A percentile compares a stretch with the other conserved stretches of the same genome.
phyloP scores from a whole-genome alignment of 148 eudicot species.

The Rhododendron griersonianum region DNA sequence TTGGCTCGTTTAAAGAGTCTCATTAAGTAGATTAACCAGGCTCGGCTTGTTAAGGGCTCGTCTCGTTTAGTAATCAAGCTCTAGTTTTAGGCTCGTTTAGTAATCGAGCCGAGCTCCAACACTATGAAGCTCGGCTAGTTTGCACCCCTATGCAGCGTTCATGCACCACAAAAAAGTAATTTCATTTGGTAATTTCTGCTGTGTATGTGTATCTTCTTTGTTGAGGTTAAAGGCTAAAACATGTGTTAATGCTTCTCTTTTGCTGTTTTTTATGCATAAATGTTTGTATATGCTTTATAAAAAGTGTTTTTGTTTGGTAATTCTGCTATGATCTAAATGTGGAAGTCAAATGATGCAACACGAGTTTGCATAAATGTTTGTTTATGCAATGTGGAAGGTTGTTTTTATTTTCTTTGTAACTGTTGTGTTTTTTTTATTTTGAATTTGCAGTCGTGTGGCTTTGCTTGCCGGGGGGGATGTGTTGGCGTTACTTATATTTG shows the following conservation, averaged over 20 bases:
- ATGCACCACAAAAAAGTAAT: neutral
- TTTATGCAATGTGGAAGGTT: neutral
- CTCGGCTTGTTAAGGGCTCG: too few relatives aligned
- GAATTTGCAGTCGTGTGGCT: conserved; percentile 49
- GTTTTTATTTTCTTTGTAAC: neutral
- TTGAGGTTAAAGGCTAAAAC: neutral
- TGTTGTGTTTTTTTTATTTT: conserved; percentile 10
- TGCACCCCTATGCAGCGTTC: neutral
- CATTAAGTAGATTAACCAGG: too few relatives aligned
- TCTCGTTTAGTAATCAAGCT: neutral
- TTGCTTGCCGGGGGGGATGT: conserved; percentile 94
- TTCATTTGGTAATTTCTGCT: neutral
- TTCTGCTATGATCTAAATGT: neutral
- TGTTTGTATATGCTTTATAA: neutral
- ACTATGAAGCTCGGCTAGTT: neutral
- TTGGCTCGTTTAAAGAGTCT: too few relatives aligned
- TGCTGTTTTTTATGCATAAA: neutral
- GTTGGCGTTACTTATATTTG: conserved; percentile 63
- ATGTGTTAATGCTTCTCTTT: neutral
- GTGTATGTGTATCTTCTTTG: neutral
- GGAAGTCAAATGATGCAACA: conserved; percentile 16
- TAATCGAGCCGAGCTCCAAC: too few relatives aligned
- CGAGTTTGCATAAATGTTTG: conserved; percentile 41
- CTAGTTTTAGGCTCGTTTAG: too few relatives aligned
- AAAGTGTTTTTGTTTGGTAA: neutral